Evolutionary conservation across 495 filamentous ascomycete genomes (phyloP), one percentile per base, ranked within the genome.

Genomic region (Podospora bellae-mahoneyi): DNA sequence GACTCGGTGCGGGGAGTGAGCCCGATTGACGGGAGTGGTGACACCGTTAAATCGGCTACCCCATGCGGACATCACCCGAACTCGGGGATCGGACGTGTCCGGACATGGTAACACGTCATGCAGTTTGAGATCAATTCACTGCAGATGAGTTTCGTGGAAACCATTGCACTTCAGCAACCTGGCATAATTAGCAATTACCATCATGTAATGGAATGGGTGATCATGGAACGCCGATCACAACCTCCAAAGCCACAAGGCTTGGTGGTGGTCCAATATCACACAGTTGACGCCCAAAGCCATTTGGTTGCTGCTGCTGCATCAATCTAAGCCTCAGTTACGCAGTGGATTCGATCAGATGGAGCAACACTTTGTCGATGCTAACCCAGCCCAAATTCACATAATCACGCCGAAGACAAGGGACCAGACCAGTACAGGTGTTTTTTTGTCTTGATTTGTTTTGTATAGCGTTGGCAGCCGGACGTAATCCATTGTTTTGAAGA

Each of bases 381-480:
- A 13, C 15, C 39, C 13, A 48, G 5, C 39, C 13, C 39, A 48
- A 48, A 5, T 48, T 13, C 9, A 13, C 39, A 48, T 10, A 48
- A 48, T 48, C 15, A 48, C 15, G 9, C 39, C 13, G 9, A 48
- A 48, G 39, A 48, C 7, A 48, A 48, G 39, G 39, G 39, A 18
- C 15, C 6, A 48, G 13, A 48, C 39, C 39, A 10, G 15, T 48
- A 13, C 39, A 13, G 39, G 39, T 48, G 39, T 48, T 48, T 48
- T 39, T 48, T 48, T 48, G 39, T 48, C 39, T 48, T 48, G 39
- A 48, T 60, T 60, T 30, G 23, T 68, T 66, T 61, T 62, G 23
- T 60, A n/a, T 62, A 63, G 67, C 20, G 34, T 61, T 71, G 65
- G 68, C 67, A 66, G 72, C 69, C 71, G 70, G 74, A 76, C 71